phyloP scores from a whole-genome alignment of 768 basidiomycete species.

The Leccinellum albellum region DNA sequence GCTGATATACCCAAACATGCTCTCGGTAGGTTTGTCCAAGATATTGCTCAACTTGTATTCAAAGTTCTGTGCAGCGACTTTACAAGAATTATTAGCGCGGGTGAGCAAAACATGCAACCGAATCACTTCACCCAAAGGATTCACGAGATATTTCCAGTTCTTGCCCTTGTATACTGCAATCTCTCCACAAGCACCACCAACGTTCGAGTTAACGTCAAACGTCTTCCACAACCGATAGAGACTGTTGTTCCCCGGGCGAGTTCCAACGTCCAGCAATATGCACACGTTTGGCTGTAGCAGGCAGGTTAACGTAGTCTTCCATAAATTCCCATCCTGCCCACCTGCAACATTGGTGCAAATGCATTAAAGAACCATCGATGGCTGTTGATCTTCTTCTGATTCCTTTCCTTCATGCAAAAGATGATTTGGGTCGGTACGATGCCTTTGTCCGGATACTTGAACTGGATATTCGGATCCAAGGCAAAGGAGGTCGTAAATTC shows the following conservation, averaged over 20 bases:
- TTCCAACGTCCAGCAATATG: conserved; percentile 91
- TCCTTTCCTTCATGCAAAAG: conserved; percentile 88
- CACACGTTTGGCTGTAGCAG: conserved; percentile 76
- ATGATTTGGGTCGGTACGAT: conserved; percentile 94
- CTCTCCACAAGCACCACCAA: conserved; percentile 97
- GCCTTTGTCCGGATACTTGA: conserved; percentile 87
- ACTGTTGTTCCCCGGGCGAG: conserved; percentile 81
- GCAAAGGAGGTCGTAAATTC: conserved; percentile 85
- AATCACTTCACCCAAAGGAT: conserved; percentile 67
- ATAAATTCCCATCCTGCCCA: conserved; percentile 27
- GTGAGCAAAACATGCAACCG: neutral
- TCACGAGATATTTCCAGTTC: conserved; percentile 76
- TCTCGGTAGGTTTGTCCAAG: conserved; percentile 85
- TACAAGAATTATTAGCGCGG: neutral
- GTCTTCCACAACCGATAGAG: conserved; percentile 96
- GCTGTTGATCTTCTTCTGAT: conserved; percentile 95
- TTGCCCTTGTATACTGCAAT: conserved; percentile 90
- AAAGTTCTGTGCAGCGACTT: conserved; percentile 93
- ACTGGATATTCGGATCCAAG: conserved; percentile 74
- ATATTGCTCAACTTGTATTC: conserved; percentile 93
- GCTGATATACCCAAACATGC: conserved; percentile 93
- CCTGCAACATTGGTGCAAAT: conserved; percentile 77
- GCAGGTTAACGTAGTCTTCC: neutral
- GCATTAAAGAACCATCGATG: conserved; percentile 99
- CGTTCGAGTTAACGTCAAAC: conserved; percentile 87